Conservation (phyloP, 306 rosid genomes). For the Boehmeria nivea region DNA sequence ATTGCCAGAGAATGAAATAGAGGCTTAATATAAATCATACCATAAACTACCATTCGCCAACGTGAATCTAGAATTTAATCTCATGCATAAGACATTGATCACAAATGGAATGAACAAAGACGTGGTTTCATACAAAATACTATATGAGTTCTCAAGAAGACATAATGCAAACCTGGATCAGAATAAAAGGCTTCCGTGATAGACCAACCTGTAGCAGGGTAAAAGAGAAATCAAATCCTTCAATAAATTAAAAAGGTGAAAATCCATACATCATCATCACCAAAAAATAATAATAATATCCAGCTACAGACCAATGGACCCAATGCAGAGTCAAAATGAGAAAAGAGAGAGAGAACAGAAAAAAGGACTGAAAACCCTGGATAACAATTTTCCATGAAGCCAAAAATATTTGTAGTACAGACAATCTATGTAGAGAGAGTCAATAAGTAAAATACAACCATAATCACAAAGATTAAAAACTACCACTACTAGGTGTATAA, state of each 20-base stretch:
- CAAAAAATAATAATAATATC: not conserved
- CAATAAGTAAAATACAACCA: not conserved
- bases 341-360: too few relatives aligned
- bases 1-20: too few relatives aligned
- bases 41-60: too few relatives aligned
- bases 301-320: not conserved
- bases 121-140: too few relatives aligned
- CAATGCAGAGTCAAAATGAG: not conserved
- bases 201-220: conserved; percentile 77
- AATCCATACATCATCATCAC: not conserved
- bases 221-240: not conserved
- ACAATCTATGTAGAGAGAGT: too few relatives aligned
- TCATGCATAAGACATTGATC: too few relatives aligned
- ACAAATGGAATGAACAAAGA: too few relatives aligned
- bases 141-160: not conserved
- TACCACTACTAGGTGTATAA: not conserved
- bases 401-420: not conserved
- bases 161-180: conserved; percentile 70
- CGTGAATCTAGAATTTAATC: too few relatives aligned
- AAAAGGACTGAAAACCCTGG: not conserved
- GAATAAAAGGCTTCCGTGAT: conserved; percentile 75
- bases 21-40: too few relatives aligned
- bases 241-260: not conserved
- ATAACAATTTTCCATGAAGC: not conserved
- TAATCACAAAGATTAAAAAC: not conserved